Evolutionary conservation across 1,139 yeast species (phyloP).

Genomic region (Arxiozyma bovina): DNA sequence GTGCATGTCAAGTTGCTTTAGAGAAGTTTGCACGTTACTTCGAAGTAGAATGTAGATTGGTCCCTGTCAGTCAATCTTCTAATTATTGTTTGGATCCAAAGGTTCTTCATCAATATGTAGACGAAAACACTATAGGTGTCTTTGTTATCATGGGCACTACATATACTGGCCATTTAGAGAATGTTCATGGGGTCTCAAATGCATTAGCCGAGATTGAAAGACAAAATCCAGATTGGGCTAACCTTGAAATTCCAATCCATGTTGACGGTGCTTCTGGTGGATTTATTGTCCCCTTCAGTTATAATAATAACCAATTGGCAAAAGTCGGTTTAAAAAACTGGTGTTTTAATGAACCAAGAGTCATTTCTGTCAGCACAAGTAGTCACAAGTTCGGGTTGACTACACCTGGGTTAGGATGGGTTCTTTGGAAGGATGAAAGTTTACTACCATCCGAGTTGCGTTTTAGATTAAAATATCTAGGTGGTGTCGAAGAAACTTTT

Average conservation of each 20-base stretch:
- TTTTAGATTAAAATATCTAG: constrained; percentile 75
- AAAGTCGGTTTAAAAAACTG: constrained; percentile 37
- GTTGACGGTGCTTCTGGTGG: constrained; percentile 95
- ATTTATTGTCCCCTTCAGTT: constrained; percentile 74
- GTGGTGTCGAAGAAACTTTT: constrained; percentile 83
- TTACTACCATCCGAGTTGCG: constrained; percentile 62
- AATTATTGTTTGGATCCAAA: constrained; percentile 57
- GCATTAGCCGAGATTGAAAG: constrained; percentile 59
- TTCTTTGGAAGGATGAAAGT: constrained; percentile 62
- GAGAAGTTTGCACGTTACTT: constrained; percentile 91
- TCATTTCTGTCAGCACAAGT: constrained; percentile 78
- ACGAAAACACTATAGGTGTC: constrained; percentile 88
- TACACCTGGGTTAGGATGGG: constrained; percentile 90
- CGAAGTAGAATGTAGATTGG: constrained; percentile 77
- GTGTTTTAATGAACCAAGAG: constrained; percentile 76
- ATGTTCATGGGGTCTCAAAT: constrained; percentile 51
- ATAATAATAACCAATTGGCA: constrained; percentile 44
- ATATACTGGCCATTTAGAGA: constrained; percentile 86
- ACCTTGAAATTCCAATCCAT: constrained; percentile 73
- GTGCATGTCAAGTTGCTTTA: constrained; percentile 88
- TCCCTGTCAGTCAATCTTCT: constrained; percentile 52
- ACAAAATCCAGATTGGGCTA: constrained; percentile 30
- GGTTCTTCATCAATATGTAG: constrained; percentile 54
- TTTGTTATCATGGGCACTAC: constrained; percentile 87
- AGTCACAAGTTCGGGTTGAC: constrained; percentile 91